Percentiles rank a stretch among this genome's conserved stretches.
phyloP scores from a whole-genome alignment of 1,284 basidiomycete species.

The Ustilago bromivora region DNA sequence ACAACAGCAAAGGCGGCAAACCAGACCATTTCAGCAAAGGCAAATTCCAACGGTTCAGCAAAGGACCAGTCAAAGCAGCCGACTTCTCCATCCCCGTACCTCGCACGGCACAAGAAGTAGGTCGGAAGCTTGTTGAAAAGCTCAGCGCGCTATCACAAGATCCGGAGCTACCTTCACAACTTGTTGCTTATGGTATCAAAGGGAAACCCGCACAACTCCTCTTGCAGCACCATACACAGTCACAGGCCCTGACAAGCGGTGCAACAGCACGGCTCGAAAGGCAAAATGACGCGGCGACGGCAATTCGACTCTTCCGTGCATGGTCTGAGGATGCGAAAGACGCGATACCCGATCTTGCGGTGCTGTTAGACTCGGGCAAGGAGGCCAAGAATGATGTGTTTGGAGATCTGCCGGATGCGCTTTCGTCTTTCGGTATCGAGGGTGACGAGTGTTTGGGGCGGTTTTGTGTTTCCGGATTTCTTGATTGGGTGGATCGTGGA shows the following conservation, averaged over 20 bases:
- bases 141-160: conserved; percentile 13
- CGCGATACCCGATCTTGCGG: conserved; percentile 11
- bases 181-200: conserved; percentile 43
- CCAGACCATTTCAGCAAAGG: conserved; percentile 11
- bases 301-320: conserved; percentile 19
- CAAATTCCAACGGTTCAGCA: conserved; percentile 8
- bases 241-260: not conserved
- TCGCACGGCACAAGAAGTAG: conserved; percentile 34
- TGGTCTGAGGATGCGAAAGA: conserved; percentile 33
- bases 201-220: conserved; percentile 21
- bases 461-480: conserved; percentile 33
- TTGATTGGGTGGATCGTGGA: conserved; percentile 44
- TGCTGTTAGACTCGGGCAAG: conserved; percentile 19
- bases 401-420: conserved; percentile 19
- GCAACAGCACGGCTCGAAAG: not conserved
- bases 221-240: not conserved
- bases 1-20: conserved; percentile 2
- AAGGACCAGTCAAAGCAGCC: conserved; percentile 6
- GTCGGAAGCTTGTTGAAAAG: conserved; percentile 22
- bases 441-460: conserved; percentile 39
- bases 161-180: conserved; percentile 24
- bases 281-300: conserved; percentile 7
- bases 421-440: conserved; percentile 28
- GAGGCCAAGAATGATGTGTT: conserved; percentile 4
- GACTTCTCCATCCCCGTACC: conserved; percentile 30